phyloP scores from a whole-genome alignment of 139 green algal species.

The Dunaliella primolecta region DNA sequence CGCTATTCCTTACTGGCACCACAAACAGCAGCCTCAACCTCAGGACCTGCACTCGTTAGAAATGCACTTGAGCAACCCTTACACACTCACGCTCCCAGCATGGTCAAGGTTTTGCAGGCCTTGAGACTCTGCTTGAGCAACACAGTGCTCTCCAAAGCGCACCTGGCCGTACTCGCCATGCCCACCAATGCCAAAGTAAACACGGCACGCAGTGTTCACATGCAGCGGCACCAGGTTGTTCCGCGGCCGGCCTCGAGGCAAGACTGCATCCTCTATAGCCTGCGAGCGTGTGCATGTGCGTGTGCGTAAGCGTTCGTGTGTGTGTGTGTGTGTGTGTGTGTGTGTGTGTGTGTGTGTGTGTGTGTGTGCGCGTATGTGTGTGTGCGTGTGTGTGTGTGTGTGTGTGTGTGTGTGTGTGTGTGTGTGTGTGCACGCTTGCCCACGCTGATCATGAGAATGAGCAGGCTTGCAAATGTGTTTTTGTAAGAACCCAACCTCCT shows the following conservation, averaged over 20 bases:
- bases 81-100: too few relatives aligned
- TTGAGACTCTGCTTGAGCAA: too few relatives aligned
- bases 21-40: too few relatives aligned
- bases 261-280: not conserved
- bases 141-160: too few relatives aligned
- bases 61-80: too few relatives aligned
- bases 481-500: too few relatives aligned
- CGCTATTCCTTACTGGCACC: too few relatives aligned
- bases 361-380: not conserved
- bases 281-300: not conserved
- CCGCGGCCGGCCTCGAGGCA: not conserved
- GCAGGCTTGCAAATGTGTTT: too few relatives aligned
- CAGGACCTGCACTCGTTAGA: too few relatives aligned
- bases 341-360: not conserved
- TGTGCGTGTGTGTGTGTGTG: not conserved
- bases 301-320: not conserved
- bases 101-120: too few relatives aligned
- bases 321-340: not conserved
- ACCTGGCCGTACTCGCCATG: not conserved
- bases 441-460: too few relatives aligned
- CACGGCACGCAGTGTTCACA: constrained; percentile 25
- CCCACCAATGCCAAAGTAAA: constrained; percentile 28
- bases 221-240: constrained; percentile 41
- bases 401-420: not conserved
- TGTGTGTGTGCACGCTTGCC: not conserved